Base-by-base conservation (phyloP, 331 rosid genomes). In the Quercus tomentella region DNA sequence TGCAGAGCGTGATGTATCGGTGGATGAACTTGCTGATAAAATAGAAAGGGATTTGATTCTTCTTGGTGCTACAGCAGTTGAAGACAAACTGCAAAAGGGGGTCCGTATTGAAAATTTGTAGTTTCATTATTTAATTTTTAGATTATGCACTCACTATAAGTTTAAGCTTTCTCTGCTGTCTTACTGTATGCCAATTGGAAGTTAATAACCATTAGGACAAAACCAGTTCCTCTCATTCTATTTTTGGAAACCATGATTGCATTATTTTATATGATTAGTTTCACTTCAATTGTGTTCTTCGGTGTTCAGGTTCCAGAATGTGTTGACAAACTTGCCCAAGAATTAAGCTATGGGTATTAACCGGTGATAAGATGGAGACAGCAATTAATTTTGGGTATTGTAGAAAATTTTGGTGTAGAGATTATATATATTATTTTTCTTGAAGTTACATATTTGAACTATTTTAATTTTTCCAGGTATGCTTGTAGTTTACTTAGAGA, bases 311-410 rank as follows among this genome's bases (percentile, higher is more conserved):
- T 94, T 79, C 94, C 97, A 35, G 96, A 90, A 75, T 91, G 97
- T 80, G 90, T 93, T 33, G 81, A 72, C 57, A 93, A 85, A 82
- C 97, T 93, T 58, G 86, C 88, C 62, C 80, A 23, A 56, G 95
- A 75, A 92, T 94, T 77, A 94, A 94, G 82, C 73, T 94, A 85
- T 94, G 98, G 98, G 97, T 94, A 54, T 80, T 94, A 83, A 94
- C 98, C 5, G 98, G 98, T 70, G 98, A 94, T 87, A 94, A 92
- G 77, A 92, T 92, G 98, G 98, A 94, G 84, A 94, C 97, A 77
- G 97, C 98, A 10, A 81, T 92, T 71, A 93, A 93, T 72, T 88
- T 92, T 73, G 98, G 98, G 98, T 91, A 88, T 31, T 75, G n/a
- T 3, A 75, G 35, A 66, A 80, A 31, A 51, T 70, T 10, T 79